Percentiles rank a stretch among this genome's conserved stretches.
Conservation (phyloP, 1,139 yeast genomes). For the Debaryomyces nepalensis region DNA sequence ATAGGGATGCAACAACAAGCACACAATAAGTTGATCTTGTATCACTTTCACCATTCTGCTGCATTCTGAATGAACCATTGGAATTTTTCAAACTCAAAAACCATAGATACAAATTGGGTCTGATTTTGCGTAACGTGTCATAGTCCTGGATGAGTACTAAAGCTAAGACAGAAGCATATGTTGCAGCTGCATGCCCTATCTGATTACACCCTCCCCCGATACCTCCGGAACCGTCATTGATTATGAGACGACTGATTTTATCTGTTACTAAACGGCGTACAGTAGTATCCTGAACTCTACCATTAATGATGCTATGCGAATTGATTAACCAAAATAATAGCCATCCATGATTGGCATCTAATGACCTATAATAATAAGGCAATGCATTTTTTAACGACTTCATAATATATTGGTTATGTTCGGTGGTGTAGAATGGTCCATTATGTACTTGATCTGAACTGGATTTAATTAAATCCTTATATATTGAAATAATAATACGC, state of each 20-base stretch:
- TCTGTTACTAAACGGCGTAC: constrained; percentile 21
- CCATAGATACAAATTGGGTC: constrained; percentile 60
- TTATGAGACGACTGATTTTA: constrained; percentile 33
- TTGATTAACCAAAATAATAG: constrained; percentile 82
- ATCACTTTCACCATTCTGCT: constrained; percentile 81
- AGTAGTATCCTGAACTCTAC: constrained; percentile 14
- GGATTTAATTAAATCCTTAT: constrained; percentile 28
- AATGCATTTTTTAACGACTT: constrained; percentile 47
- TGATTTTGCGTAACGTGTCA: constrained; percentile 30
- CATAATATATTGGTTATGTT: constrained; percentile 24
- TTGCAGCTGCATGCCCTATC: constrained; percentile 80
- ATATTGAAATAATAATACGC: constrained; percentile 32
- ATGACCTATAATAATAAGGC: constrained; percentile 50
- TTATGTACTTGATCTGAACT: constrained; percentile 28
- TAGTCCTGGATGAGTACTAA: constrained; percentile 59
- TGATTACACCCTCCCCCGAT: constrained; percentile 87
- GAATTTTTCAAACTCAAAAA: constrained; percentile 61
- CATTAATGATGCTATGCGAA: constrained; percentile 30
- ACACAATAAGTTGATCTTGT: constrained; percentile 90
- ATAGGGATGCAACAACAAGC: constrained; percentile 69
- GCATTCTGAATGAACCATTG: constrained; percentile 80
- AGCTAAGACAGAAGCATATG: constrained; percentile 77
- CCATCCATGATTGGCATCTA: constrained; percentile 95
- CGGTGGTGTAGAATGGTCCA: constrained; percentile 21
- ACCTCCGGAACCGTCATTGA: constrained; percentile 59